Evolutionary conservation across 2,329 filamentous ascomycete genomes (phyloP).

Genomic region (Sarocladium strictum): DNA sequence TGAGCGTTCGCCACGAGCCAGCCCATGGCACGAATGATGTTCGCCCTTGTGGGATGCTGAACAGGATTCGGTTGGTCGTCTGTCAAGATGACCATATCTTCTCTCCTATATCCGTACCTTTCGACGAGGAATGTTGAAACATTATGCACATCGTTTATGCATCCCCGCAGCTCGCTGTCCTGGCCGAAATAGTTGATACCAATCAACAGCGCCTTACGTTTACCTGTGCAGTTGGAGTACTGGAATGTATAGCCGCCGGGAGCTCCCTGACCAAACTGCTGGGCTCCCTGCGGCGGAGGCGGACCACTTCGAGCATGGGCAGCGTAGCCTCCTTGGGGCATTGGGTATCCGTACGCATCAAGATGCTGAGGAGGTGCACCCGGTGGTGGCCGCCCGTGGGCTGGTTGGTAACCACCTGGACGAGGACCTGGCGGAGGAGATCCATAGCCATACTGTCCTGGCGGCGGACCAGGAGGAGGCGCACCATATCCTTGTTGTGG

Average conservation of each 20-base stretch:
- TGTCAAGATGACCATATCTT: constrained; percentile 75
- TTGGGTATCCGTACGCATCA: constrained; percentile 42
- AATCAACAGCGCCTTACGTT: constrained; percentile 67
- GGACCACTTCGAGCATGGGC: constrained; percentile 24
- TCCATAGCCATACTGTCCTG: constrained; percentile 16
- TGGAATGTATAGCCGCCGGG: constrained; percentile 66
- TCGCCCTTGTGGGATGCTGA: constrained; percentile 68
- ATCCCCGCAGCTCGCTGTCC: constrained; percentile 64
- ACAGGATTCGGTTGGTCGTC: constrained; percentile 67
- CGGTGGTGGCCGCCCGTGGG: constrained; percentile 12
- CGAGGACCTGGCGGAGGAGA: constrained; percentile 18
- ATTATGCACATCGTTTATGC: constrained; percentile 78
- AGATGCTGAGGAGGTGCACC: constrained; percentile 28
- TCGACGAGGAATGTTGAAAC: constrained; percentile 65
- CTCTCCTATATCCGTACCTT: constrained; percentile 63
- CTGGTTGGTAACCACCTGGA: constrained; percentile 15
- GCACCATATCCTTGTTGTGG: constrained; percentile 18
- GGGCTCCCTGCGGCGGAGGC: constrained; percentile 42
- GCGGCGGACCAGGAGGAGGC: constrained; percentile 3
- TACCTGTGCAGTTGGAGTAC: constrained; percentile 69
- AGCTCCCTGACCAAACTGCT: constrained; percentile 62
- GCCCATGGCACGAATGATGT: constrained; percentile 68
- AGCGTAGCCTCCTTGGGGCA: constrained; percentile 21
- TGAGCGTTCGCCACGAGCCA: constrained; percentile 68
- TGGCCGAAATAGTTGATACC: constrained; percentile 79